Conservation (phyloP, 1,284 basidiomycete genomes). For the Abortiporus biennis region DNA sequence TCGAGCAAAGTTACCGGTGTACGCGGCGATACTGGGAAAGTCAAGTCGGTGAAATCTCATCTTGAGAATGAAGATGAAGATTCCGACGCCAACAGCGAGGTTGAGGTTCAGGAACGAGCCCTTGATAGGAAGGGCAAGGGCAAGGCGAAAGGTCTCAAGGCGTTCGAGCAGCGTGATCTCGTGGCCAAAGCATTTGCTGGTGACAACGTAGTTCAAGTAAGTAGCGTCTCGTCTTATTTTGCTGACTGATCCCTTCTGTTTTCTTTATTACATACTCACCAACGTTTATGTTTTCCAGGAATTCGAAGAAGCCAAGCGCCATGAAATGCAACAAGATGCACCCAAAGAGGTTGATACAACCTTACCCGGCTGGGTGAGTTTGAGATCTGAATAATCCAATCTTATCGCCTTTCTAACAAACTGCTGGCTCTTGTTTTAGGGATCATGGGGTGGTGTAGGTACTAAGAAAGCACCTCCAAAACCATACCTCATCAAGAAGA, state of each 20-base stretch:
- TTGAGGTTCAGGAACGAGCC: slow-evolving; percentile 58
- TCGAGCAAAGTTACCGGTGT: slow-evolving; percentile 4
- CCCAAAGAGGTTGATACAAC: slow-evolving; percentile 84
- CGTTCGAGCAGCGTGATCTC: slow-evolving; percentile 83
- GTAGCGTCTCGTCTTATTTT: slow-evolving; percentile 20
- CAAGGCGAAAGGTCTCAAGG: slow-evolving; percentile 38
- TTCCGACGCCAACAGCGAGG: slow-evolving; percentile 56
- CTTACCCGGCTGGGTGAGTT: slow-evolving; percentile 88
- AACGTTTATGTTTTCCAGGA: slow-evolving; percentile 39
- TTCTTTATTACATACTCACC: slow-evolving; percentile 24
- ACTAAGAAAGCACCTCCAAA: slow-evolving; percentile 51
- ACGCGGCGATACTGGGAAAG: slow-evolving; percentile 4
- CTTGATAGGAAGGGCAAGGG: slow-evolving; percentile 38
- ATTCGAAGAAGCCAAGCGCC: slow-evolving; percentile 80
- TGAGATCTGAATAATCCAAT: not conserved
- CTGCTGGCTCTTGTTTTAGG: slow-evolving; percentile 41
- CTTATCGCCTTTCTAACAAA: slow-evolving; percentile 4
- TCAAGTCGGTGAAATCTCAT: not conserved
- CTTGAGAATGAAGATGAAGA: slow-evolving; percentile 39
- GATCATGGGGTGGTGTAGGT: slow-evolving; percentile 87
- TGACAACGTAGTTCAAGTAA: slow-evolving; percentile 89
- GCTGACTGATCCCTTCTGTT: not conserved
- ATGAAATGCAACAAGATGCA: slow-evolving; percentile 79
- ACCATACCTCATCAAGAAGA: slow-evolving; percentile 68
- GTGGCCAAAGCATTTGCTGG: slow-evolving; percentile 95